Conservation (phyloP, 2,329 filamentous ascomycete genomes). For the Penicillium corylophilum region DNA sequence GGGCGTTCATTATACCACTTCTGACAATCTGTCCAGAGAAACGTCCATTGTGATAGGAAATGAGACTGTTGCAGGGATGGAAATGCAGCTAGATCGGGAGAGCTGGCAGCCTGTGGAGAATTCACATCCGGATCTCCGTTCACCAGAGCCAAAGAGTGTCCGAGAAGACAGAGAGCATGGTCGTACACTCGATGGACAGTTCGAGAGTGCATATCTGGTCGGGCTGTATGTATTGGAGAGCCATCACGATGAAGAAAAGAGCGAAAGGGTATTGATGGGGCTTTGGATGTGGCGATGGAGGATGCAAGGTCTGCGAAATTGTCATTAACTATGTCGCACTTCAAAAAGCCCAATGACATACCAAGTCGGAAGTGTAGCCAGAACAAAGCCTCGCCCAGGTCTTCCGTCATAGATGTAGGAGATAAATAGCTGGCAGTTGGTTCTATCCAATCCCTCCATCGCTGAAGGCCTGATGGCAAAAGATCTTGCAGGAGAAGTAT, state of each 20-base stretch:
- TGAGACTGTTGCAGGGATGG: constrained; percentile 20
- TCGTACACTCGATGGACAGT: constrained; percentile 17
- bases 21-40: constrained; percentile 26
- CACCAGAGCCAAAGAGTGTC: constrained; percentile 18
- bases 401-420: constrained; percentile 6
- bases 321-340: neutral
- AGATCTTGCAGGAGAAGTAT: constrained; percentile 21
- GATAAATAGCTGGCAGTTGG: constrained; percentile 1
- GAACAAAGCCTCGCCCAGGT: constrained; percentile 18
- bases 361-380: constrained; percentile 24
- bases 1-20: constrained; percentile 28
- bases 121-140: constrained; percentile 12
- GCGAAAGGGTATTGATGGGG: constrained; percentile 19
- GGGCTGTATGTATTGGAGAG: constrained; percentile 9
- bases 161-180: constrained; percentile 19
- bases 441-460: constrained; percentile 16
- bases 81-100: constrained; percentile 14
- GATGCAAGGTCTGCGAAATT: constrained; percentile 18
- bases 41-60: constrained; percentile 24
- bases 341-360: constrained; percentile 1
- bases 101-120: constrained; percentile 3
- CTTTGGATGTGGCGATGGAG: constrained; percentile 14
- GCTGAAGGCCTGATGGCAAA: constrained; percentile 12
- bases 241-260: constrained; percentile 21
- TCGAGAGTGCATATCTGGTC: neutral